These are phyloP conservation scores for Parsonsia alboflavescens DNA, from an alignment of 257 asterid genomes.

Conservation along the genomic window DNA sequence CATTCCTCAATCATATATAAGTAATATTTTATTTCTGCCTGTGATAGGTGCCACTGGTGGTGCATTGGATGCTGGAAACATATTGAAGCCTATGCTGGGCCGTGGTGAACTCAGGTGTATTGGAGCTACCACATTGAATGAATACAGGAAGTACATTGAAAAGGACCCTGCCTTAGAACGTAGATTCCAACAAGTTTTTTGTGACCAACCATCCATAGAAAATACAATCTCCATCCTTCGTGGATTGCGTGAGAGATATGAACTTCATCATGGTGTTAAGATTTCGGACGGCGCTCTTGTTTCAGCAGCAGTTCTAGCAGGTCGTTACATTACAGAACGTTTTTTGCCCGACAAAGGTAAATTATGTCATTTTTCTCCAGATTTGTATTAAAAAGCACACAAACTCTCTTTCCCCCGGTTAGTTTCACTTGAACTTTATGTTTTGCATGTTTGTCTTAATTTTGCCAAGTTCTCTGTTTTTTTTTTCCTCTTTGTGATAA, in stretches of 20 bases:
- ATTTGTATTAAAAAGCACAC: not conserved
- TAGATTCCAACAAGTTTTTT: conserved; percentile 89
- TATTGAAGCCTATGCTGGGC: conserved; percentile 92
- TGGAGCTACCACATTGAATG: conserved; percentile 89
- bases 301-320: conserved; percentile 81
- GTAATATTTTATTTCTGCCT: conserved; percentile 12
- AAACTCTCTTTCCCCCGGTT: not conserved
- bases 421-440: not conserved
- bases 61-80: conserved; percentile 90
- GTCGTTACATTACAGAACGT: conserved; percentile 83
- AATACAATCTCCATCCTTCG: conserved; percentile 88
- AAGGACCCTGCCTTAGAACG: conserved; percentile 96
- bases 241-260: conserved; percentile 92
- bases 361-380: conserved; percentile 1
- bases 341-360: conserved; percentile 93
- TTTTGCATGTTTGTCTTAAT: not conserved
- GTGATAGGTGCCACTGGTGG: conserved; percentile 72
- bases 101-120: conserved; percentile 93
- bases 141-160: conserved; percentile 84
- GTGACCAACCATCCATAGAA: conserved; percentile 90
- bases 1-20: not conserved
- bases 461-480: too few species aligned
- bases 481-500: not conserved
- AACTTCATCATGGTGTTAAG: conserved; percentile 88
- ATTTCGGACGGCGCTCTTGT: conserved; percentile 92